These are phyloP conservation scores for Jamesozyma hellenica DNA, from an alignment of 805 yeast species.

Conservation along the genomic window DNA sequence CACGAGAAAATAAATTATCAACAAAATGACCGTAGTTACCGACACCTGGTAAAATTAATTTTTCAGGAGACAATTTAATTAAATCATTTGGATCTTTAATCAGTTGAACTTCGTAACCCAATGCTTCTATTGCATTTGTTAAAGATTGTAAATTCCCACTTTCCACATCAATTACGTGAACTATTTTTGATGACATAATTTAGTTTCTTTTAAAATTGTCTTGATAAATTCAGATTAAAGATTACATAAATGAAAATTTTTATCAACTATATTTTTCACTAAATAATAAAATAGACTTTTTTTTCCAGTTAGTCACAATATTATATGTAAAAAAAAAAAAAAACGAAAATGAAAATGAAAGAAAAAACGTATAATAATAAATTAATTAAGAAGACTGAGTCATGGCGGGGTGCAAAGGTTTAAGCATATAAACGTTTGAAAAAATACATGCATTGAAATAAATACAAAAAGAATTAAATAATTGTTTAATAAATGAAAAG, in stretches of 20 bases:
- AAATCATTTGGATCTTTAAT: slow-evolving; percentile 53
- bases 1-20: slow-evolving; percentile 48
- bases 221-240: too few relatives aligned
- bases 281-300: too few relatives aligned
- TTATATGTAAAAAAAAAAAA: not conserved
- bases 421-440: not conserved
- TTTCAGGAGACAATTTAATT: slow-evolving; percentile 34
- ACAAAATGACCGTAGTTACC: slow-evolving; percentile 96
- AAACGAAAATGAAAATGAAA: not conserved
- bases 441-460: not conserved
- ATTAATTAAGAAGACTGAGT: too few relatives aligned
- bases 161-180: slow-evolving; percentile 77
- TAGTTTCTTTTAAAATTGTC: too few relatives aligned
- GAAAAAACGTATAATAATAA: too few relatives aligned
- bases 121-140: slow-evolving; percentile 68
- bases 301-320: not conserved
- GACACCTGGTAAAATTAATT: slow-evolving; percentile 85
- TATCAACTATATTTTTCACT: too few relatives aligned
- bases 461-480: not conserved
- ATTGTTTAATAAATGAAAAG: not conserved
- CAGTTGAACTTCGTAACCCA: slow-evolving; percentile 62
- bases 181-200: slow-evolving; percentile 9
- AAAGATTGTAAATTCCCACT: slow-evolving; percentile 90
- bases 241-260: too few relatives aligned
- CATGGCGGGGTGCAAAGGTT: not conserved